Conservation (phyloP, 441 rosid genomes). For the Populus hybrid region DNA sequence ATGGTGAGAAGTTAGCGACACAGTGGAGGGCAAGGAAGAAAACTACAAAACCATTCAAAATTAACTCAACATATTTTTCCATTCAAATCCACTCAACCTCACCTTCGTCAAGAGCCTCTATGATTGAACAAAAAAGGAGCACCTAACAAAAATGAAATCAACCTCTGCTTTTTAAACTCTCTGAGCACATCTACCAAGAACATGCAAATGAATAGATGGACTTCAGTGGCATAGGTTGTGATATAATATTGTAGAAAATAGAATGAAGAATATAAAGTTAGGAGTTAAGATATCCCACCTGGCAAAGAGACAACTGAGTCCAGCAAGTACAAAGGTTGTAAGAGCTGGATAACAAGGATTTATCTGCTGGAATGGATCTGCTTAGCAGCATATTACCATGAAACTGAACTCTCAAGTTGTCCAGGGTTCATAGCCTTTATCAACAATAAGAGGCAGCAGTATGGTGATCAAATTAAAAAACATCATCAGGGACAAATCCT, state of each 20-base stretch:
- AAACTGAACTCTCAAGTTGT: constrained; percentile 48
- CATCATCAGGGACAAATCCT: constrained; percentile 85
- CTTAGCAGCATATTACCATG: constrained; percentile 62
- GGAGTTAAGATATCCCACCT: constrained; percentile 13
- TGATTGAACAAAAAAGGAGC: not conserved
- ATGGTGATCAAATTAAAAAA: constrained; percentile 30
- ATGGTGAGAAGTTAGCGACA: not conserved
- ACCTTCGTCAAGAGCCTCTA: not conserved
- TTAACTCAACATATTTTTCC: not conserved
- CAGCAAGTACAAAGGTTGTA: not conserved
- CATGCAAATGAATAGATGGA: not conserved
- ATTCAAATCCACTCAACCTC: not conserved
- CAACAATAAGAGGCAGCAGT: constrained; percentile 12
- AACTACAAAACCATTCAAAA: not conserved
- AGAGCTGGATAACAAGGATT: constrained; percentile 8
- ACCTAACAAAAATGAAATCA: not conserved
- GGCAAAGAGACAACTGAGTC: constrained; percentile 7
- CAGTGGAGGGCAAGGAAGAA: not conserved
- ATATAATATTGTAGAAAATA: not conserved
- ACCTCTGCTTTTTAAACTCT: not conserved
- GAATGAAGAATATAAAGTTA: not conserved
- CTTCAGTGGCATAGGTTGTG: not conserved
- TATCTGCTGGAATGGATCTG: constrained; percentile 57
- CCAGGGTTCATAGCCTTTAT: constrained; percentile 32
- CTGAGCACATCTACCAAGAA: constrained; percentile 3